A percentile compares a stretch with the other conserved stretches of the same genome.
Evolutionary conservation across 2,329 filamentous ascomycete genomes (phyloP).

Genomic region (Fusarium sp.): DNA sequence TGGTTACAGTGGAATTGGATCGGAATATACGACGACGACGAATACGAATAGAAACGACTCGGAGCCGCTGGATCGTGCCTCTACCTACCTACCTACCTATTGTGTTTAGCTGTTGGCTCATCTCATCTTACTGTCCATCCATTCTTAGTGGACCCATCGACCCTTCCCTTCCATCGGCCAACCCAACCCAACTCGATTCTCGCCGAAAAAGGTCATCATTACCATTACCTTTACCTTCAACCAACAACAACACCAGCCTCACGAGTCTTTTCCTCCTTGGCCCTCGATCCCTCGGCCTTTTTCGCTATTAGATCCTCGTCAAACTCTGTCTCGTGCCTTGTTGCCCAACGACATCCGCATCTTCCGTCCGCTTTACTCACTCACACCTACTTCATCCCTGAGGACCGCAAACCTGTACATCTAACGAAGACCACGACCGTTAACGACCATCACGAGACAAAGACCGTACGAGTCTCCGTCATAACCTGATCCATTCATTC

Average conservation of each 20-base stretch:
- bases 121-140: constrained; percentile 6
- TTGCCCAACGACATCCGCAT: neutral
- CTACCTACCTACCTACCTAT: neutral
- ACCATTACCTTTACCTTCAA: constrained; percentile 19
- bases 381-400: neutral
- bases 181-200: constrained; percentile 22
- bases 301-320: neutral
- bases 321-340: constrained; percentile 17
- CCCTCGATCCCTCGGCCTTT: constrained; percentile 6
- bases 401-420: constrained; percentile 13
- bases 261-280: constrained; percentile 18
- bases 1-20: constrained; percentile 10
- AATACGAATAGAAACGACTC: neutral
- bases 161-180: constrained; percentile 3
- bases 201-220: constrained; percentile 22
- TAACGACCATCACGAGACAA: constrained; percentile 39
- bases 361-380: neutral
- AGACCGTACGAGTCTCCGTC: constrained; percentile 28
- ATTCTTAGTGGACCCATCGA: constrained; percentile 34
- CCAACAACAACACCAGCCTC: constrained; percentile 15
- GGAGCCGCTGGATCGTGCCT: constrained; percentile 7
- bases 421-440: constrained; percentile 39
- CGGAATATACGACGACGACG: neutral
- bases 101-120: constrained; percentile 18
- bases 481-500: neutral